phyloP scores from a whole-genome alignment of 2,329 filamentous ascomycete species.

The Dactylella cylindrospora region DNA sequence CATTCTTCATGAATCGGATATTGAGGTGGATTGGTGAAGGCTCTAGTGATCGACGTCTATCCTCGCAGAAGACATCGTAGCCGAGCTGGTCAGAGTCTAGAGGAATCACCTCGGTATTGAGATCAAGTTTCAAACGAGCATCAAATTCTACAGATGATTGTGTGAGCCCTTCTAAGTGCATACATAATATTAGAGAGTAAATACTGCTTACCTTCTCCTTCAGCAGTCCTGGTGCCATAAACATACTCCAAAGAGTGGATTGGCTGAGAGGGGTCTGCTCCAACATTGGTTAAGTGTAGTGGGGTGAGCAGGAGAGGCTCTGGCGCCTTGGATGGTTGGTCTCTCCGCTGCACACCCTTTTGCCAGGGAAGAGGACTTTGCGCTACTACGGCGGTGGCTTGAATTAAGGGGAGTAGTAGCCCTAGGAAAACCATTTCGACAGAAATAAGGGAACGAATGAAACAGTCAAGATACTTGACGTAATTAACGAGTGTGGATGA shows the following conservation, averaged over 20 bases:
- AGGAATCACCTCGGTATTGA: conserved; percentile 6
- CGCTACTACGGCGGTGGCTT: not conserved
- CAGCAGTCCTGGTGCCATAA: not conserved
- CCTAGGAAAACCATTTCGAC: not conserved
- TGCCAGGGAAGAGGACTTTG: conserved; percentile 6
- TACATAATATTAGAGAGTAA: no score
- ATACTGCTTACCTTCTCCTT: not conserved
- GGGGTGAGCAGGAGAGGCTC: not conserved
- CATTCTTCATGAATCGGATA: not conserved
- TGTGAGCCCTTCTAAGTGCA: not conserved
- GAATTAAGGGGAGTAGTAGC: not conserved
- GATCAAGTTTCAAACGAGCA: conserved; percentile 5
- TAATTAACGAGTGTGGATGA: no score
- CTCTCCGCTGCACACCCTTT: conserved; percentile 5
- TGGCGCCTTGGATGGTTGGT: not conserved
- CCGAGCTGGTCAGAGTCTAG: conserved; percentile 3
- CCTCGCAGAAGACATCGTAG: conserved; percentile 6
- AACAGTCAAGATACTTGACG: no score
- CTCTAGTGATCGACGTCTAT: not conserved
- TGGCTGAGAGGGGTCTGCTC: conserved; percentile 3
- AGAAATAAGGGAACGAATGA: no score
- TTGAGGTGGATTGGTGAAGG: not conserved
- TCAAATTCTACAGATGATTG: not conserved
- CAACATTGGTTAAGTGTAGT: not conserved
- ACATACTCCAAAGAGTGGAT: conserved; percentile 3